Evolutionary conservation across 2,329 filamentous ascomycete genomes (phyloP).

Genomic region (Pseudofabraea citricarpa): DNA sequence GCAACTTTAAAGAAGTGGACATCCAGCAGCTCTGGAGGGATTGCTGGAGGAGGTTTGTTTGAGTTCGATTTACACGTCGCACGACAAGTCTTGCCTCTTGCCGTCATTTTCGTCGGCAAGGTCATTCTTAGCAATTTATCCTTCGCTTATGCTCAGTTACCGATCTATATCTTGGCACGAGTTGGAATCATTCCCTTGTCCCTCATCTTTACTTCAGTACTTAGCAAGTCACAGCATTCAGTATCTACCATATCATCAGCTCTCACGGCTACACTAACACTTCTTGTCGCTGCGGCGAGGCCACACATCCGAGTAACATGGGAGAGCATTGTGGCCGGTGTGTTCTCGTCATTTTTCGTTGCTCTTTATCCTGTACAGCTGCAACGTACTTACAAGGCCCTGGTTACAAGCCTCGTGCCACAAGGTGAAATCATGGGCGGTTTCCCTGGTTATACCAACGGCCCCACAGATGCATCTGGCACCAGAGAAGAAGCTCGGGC

Average conservation of each 20-base stretch:
- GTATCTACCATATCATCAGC: conserved; percentile 43
- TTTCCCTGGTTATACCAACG: conserved; percentile 13
- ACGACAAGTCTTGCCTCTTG: conserved; percentile 41
- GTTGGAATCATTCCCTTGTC: conserved; percentile 45
- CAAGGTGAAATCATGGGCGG: conserved; percentile 38
- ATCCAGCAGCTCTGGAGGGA: conserved; percentile 34
- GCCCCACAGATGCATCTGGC: conserved; percentile 23
- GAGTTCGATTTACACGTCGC: conserved; percentile 44
- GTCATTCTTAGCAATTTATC: conserved; percentile 48
- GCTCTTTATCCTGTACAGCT: conserved; percentile 47
- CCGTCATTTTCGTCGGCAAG: conserved; percentile 44
- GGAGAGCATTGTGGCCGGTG: conserved; percentile 45
- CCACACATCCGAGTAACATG: conserved; percentile 42
- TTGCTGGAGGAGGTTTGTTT: conserved; percentile 48
- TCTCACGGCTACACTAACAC: conserved; percentile 44
- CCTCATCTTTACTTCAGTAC: conserved; percentile 40
- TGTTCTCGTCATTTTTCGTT: conserved; percentile 46
- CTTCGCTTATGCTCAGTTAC: conserved; percentile 46
- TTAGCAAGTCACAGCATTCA: conserved; percentile 40
- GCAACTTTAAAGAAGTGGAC: conserved; percentile 22
- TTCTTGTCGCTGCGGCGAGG: conserved; percentile 42
- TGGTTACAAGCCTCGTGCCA: conserved; percentile 38
- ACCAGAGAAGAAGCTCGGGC: conserved; percentile 42
- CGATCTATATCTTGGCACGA: conserved; percentile 46
- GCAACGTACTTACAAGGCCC: conserved; percentile 41